phyloP scores from a whole-genome alignment of 176 grass and related monocot species.

The Dendrocalamus sinicus region DNA sequence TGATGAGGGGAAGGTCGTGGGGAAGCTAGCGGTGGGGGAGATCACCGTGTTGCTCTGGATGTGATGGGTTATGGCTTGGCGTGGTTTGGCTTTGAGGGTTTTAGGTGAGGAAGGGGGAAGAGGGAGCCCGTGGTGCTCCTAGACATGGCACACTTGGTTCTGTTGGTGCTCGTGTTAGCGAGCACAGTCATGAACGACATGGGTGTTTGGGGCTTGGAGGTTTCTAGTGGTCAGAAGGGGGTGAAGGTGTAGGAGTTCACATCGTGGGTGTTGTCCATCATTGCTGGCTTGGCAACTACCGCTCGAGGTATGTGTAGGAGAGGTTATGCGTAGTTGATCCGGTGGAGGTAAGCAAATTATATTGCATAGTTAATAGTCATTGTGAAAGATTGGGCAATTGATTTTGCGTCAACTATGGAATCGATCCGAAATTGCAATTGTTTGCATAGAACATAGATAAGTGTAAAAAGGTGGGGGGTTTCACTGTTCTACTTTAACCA shows the following conservation, averaged over 20 bases:
- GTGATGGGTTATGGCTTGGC: too few relatives aligned
- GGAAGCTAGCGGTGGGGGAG: too few relatives aligned
- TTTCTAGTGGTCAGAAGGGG: constrained; percentile 49
- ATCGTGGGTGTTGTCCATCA: constrained; percentile 61
- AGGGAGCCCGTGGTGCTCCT: too few relatives aligned
- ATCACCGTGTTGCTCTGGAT: too few relatives aligned
- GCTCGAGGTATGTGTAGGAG: constrained; percentile 64
- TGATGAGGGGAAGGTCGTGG: too few relatives aligned
- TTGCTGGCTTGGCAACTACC: constrained; percentile 53
- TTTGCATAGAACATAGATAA: not conserved
- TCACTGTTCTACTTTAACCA: not conserved
- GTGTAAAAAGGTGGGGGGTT: not conserved
- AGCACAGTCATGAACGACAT: too few relatives aligned
- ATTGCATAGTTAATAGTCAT: not conserved
- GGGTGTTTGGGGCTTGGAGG: constrained; percentile 48
- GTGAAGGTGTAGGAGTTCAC: constrained; percentile 70
- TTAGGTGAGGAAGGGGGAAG: too few relatives aligned
- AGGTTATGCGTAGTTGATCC: constrained; percentile 52
- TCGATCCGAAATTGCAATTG: not conserved
- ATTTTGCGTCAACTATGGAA: not conserved
- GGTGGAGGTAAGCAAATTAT: constrained; percentile 51
- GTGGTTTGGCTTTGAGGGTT: too few relatives aligned
- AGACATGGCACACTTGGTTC: too few relatives aligned
- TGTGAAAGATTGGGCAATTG: not conserved
- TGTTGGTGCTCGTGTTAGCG: too few relatives aligned